Evolutionary conservation across 257 asterid genomes (phyloP).

Genomic region (Jacaranda mimosifolia): DNA sequence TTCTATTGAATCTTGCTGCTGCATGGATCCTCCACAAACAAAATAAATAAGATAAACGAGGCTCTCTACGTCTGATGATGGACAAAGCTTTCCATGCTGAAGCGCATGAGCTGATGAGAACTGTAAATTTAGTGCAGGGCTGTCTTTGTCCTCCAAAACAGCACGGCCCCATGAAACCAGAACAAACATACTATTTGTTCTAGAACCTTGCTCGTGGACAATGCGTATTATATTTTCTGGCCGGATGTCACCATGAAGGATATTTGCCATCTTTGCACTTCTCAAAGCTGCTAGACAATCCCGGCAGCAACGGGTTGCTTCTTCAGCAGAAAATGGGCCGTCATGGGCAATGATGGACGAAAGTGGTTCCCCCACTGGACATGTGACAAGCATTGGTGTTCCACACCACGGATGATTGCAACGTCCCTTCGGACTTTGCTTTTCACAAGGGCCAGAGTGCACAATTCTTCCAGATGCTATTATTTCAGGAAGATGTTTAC

Average conservation of each 20-base stretch:
- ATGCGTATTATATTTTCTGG: slow-evolving; percentile 67
- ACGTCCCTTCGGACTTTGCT: slow-evolving; percentile 65
- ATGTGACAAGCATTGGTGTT: slow-evolving; percentile 70
- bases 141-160: slow-evolving; percentile 78
- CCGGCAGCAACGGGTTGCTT: slow-evolving; percentile 73
- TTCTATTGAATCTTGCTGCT: slow-evolving; percentile 73
- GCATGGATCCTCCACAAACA: slow-evolving; percentile 69
- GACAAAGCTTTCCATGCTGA: slow-evolving; percentile 83
- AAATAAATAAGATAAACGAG: slow-evolving; percentile 67
- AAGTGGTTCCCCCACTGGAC: slow-evolving; percentile 71
- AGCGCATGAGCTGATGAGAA: slow-evolving; percentile 79
- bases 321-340: slow-evolving; percentile 62
- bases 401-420: slow-evolving; percentile 90
- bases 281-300: slow-evolving; percentile 73
- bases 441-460: slow-evolving; percentile 75
- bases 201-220: slow-evolving; percentile 35
- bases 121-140: slow-evolving; percentile 70
- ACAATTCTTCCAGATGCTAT: slow-evolving; percentile 69
- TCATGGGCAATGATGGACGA: slow-evolving; percentile 51
- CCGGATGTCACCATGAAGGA: slow-evolving; percentile 81
- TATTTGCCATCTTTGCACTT: slow-evolving; percentile 65
- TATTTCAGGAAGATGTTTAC: slow-evolving; percentile 71
- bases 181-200: slow-evolving; percentile 46
- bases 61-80: slow-evolving; percentile 86
- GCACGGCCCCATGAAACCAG: slow-evolving; percentile 86